These are phyloP conservation scores for Naematelia encephala DNA, from an alignment of 768 basidiomycete species.

Conservation along the genomic window DNA sequence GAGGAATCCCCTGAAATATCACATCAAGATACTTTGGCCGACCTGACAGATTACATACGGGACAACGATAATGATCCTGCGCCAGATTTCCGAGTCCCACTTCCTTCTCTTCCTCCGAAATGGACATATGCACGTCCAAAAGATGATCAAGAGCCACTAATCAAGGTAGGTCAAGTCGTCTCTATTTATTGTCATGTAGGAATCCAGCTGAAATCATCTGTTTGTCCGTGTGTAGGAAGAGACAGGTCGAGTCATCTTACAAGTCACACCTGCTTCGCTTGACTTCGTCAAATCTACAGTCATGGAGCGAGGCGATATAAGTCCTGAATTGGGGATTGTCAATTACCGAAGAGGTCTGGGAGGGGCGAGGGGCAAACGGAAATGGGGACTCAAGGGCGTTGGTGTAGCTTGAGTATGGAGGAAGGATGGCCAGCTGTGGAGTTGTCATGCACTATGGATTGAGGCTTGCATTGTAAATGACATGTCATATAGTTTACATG, in stretches of 20 bases:
- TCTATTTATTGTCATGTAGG: no score
- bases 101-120: conserved; percentile 1
- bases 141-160: neutral
- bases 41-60: neutral
- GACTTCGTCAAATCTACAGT: conserved; percentile 42
- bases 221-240: neutral
- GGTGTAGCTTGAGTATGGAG: conserved; percentile 5
- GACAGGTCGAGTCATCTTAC: neutral
- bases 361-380: conserved; percentile 13
- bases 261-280: conserved; percentile 30
- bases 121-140: conserved; percentile 19
- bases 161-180: neutral
- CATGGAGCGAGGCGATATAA: conserved; percentile 34
- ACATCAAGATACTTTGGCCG: neutral
- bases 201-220: conserved; percentile 4
- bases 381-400: conserved; percentile 21
- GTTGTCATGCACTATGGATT: neutral
- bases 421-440: neutral
- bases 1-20: neutral
- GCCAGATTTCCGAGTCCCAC: neutral
- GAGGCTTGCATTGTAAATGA: neutral
- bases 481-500: neutral
- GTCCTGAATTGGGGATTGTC: conserved; percentile 42
- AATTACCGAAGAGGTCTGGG: conserved; percentile 26
- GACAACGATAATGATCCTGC: neutral